These are phyloP conservation scores for Ascochyta koolunga DNA, from an alignment of 2,329 filamentous ascomycete genomes.

Conservation along the genomic window DNA sequence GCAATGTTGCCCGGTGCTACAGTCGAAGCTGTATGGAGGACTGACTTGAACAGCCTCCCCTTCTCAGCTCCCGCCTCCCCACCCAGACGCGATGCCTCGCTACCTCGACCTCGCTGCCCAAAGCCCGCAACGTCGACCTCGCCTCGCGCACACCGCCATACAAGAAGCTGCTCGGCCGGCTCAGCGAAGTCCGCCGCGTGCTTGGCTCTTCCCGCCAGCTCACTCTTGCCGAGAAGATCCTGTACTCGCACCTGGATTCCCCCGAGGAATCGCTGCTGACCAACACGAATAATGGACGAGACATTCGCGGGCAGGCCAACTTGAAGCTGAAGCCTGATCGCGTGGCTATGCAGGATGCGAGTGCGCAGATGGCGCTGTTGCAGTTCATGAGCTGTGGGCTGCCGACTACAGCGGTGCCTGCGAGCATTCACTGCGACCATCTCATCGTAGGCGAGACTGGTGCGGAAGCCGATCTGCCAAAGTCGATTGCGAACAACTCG, in stretches of 20 bases:
- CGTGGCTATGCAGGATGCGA: slow-evolving; percentile 99
- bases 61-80: slow-evolving; percentile 25
- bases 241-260: slow-evolving; percentile 93
- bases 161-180: slow-evolving; percentile 77
- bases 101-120: slow-evolving; percentile 37
- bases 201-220: slow-evolving; percentile 69
- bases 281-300: slow-evolving; percentile 80
- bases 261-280: slow-evolving; percentile 85
- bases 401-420: slow-evolving; percentile 86
- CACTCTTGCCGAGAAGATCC: slow-evolving; percentile 95
- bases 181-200: slow-evolving; percentile 75
- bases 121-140: slow-evolving; percentile 45
- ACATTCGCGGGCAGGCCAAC: slow-evolving; percentile 86
- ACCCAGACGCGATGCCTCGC: slow-evolving; percentile 38
- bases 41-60: slow-evolving; percentile 31
- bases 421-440: slow-evolving; percentile 98
- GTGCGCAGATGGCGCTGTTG: slow-evolving; percentile 95
- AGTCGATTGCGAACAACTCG: slow-evolving; percentile 88
- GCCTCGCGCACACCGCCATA: slow-evolving; percentile 75
- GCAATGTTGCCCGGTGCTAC: not conserved
- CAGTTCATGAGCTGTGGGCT: slow-evolving; percentile 99
- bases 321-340: slow-evolving; percentile 96
- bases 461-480: slow-evolving; percentile 81
- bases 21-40: not conserved
- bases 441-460: slow-evolving; percentile 96